Conservation (phyloP, 768 basidiomycete species). For the Amanita inopinata region DNA sequence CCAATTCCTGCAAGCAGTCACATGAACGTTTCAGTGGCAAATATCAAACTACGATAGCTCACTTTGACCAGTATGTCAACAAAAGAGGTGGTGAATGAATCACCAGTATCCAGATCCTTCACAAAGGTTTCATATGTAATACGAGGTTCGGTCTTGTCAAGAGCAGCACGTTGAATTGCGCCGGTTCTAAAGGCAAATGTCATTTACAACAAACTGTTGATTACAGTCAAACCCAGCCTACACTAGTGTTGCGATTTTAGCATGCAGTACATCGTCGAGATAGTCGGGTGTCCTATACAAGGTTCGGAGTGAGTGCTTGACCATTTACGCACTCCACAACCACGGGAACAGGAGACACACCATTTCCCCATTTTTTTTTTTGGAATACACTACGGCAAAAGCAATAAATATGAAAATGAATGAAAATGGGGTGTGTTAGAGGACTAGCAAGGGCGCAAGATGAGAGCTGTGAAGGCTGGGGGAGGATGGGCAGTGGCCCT, state of each 20-base stretch:
- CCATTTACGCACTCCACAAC: constrained; percentile 10
- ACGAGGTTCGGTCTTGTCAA: constrained; percentile 53
- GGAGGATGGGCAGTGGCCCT: neutral
- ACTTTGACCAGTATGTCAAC: constrained; percentile 76
- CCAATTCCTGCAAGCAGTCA: constrained; percentile 47
- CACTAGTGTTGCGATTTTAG: constrained; percentile 74
- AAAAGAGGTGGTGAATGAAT: constrained; percentile 69
- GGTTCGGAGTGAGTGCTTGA: constrained; percentile 11
- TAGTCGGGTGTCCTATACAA: constrained; percentile 60
- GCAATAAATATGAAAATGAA: constrained; percentile 19
- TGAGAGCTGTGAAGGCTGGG: neutral
- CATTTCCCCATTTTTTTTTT: constrained; percentile 37
- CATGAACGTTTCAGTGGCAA: constrained; percentile 7
- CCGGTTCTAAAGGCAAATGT: constrained; percentile 40
- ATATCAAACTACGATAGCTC: constrained; percentile 15
- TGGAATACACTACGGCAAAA: constrained; percentile 15
- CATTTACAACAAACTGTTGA: constrained; percentile 3
- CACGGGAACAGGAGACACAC: constrained; percentile 7
- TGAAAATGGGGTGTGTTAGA: too few relatives aligned
- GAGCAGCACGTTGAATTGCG: constrained; percentile 56
- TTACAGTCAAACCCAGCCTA: constrained; percentile 28
- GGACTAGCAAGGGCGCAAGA: neutral
- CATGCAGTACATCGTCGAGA: constrained; percentile 61
- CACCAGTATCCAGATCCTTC: constrained; percentile 66
- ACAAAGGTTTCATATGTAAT: constrained; percentile 73